A percentile compares a stretch with the other conserved stretches of the same genome.
Conservation (phyloP, 164 flowering plant genomes). For the Vitis rupestris region DNA sequence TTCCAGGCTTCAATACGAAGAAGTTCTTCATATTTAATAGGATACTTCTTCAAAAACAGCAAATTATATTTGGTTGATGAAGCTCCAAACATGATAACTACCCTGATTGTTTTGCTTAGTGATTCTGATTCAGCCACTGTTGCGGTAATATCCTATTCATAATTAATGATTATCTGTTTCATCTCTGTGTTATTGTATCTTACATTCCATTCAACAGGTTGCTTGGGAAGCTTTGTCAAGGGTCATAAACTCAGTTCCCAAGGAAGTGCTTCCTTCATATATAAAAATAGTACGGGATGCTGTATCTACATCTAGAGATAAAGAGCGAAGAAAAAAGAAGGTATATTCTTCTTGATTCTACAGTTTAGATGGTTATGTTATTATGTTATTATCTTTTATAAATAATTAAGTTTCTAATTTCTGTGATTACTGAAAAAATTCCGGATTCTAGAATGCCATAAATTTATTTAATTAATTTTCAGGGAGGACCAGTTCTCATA, state of each 20-base stretch:
- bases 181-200: background rate
- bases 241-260: conserved; percentile 82
- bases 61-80: conserved; percentile 93
- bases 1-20: conserved; percentile 74
- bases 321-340: conserved; percentile 90
- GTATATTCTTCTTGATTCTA: conserved; percentile 20
- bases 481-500: conserved; percentile 91
- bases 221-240: conserved; percentile 96
- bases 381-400: background rate
- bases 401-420: background rate
- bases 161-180: background rate
- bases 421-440: no score
- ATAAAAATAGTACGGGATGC: conserved; percentile 96
- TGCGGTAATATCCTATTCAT: conserved; percentile 38
- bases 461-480: conserved; percentile 15
- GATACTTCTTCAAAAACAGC: conserved; percentile 91
- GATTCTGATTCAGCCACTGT: conserved; percentile 88
- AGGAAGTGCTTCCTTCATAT: conserved; percentile 89
- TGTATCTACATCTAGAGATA: conserved; percentile 86
- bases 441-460: no score
- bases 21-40: conserved; percentile 78
- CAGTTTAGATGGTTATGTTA: background rate
- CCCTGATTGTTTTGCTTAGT: conserved; percentile 79
- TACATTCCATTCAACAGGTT: conserved; percentile 42
- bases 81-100: conserved; percentile 86